Conservation (phyloP, 768 basidiomycete species). For the Suillus variegatus region DNA sequence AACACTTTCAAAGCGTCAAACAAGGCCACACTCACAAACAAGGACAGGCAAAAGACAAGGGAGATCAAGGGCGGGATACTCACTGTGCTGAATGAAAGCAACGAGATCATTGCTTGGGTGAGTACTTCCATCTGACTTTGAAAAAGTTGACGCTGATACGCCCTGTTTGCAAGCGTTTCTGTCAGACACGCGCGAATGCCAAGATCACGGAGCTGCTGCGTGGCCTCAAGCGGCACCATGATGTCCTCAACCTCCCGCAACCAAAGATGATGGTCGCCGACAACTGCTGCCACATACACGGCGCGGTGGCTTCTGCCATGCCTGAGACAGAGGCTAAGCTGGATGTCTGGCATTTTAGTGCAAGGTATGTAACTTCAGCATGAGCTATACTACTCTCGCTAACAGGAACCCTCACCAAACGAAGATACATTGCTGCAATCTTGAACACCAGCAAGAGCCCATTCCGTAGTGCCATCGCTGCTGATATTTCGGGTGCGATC, state of each 20-base stretch:
- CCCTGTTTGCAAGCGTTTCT: conserved; percentile 4
- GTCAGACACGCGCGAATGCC: conserved; percentile 15
- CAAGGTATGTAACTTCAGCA: conserved; percentile 12
- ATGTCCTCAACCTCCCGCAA: conserved; percentile 5
- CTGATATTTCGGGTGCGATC: too few relatives aligned
- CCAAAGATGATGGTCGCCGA: conserved; percentile 19
- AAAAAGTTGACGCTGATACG: too few relatives aligned
- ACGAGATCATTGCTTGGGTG: conserved; percentile 18
- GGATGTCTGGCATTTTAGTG: conserved; percentile 23
- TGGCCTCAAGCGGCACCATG: conserved; percentile 12
- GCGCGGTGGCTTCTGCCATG: conserved; percentile 10
- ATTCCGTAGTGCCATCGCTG: background rate
- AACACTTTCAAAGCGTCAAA: too few relatives aligned
- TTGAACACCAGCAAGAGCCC: conserved; percentile 15
- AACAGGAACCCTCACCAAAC: background rate
- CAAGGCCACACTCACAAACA: too few relatives aligned
- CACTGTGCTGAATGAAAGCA: conserved; percentile 16
- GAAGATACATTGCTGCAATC: conserved; percentile 16
- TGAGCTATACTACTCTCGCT: background rate
- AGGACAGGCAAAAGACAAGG: too few relatives aligned
- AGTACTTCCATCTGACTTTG: background rate
- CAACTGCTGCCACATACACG: conserved; percentile 23
- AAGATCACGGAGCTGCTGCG: conserved; percentile 17
- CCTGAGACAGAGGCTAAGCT: conserved; percentile 9
- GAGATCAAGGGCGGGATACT: too few relatives aligned